phyloP scores from a whole-genome alignment of 805 yeast species.

The Metschnikowia anglica region DNA sequence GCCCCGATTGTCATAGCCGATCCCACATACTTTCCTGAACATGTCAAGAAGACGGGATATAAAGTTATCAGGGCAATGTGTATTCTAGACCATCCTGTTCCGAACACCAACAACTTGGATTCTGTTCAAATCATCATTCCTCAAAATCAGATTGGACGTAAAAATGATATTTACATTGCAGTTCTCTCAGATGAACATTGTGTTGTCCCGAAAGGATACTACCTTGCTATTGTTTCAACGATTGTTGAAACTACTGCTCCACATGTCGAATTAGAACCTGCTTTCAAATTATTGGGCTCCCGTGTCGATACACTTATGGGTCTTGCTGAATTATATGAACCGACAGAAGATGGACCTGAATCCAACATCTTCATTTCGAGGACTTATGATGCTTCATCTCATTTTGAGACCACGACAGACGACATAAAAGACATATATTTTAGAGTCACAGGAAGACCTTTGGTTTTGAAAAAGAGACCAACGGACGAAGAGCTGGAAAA shows the following conservation, averaged over 20 bases:
- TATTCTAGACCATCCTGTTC: constrained; percentile 83
- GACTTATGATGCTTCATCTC: constrained; percentile 92
- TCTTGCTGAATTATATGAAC: constrained; percentile 86
- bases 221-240: constrained; percentile 90
- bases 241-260: constrained; percentile 92
- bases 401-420: constrained; percentile 94
- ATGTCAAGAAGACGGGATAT: constrained; percentile 68
- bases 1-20: constrained; percentile 96
- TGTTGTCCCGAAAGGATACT: constrained; percentile 85
- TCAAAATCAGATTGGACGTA: constrained; percentile 90
- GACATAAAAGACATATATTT: constrained; percentile 93
- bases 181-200: constrained; percentile 85
- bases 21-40: constrained; percentile 94
- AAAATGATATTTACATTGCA: constrained; percentile 93
- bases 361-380: constrained; percentile 80
- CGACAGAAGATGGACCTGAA: constrained; percentile 74
- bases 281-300: constrained; percentile 84
- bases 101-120: constrained; percentile 77
- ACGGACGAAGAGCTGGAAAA: constrained; percentile 39
- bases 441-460: constrained; percentile 88
- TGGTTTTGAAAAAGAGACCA: constrained; percentile 77
- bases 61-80: constrained; percentile 84
- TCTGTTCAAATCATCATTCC: constrained; percentile 94
- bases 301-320: constrained; percentile 88
- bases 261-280: constrained; percentile 88